Evolutionary conservation across 352 stramenopile species (phyloP), one percentile per base, ranked within the genome.

Genomic region (Lagenidium sp.): DNA sequence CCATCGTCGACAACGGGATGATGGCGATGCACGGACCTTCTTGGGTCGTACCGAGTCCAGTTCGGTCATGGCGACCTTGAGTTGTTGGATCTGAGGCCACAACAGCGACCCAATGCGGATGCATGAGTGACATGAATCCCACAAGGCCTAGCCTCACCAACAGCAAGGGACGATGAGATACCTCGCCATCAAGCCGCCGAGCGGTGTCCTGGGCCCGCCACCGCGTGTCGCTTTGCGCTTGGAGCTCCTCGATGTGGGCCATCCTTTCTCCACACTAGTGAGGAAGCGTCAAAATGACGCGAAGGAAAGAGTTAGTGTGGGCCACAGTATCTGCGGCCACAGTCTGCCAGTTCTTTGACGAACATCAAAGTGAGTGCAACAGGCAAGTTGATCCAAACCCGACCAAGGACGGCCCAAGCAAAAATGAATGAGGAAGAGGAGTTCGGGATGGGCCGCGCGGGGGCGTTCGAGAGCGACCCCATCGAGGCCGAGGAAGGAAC

Each of bases 41-140:
- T 82, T 84, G 8, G 77, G 62, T 31, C 77, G 74, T 36, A 85
- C 62, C 13, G 62, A 67, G 49, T 87, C 70, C 18, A 92, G 44
- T 44, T 92, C 77, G 10, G 53, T 60, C 55, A 92, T 63, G 28
- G 77, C 74, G 7, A 92, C 77, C 36, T 87, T 68, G 7, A 90
- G 55, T 45, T 86, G 60, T 26, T 79, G 77, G 52, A 90, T 90
- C 80, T 92, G 47, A 2, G 2, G 3, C n/a, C 7, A 24, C 45
- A 47, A 18, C 16, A 34, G 12, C 35, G 24, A 37, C 11, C 11
- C 20, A 23, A 4, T 20, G 24, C 6, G 39, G 10, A 44, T 28
- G 3, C 15, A 43, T 51, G 3, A 20, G 4, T 24, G 35, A 21
- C 8, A 31, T 15, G 21, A 26, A 41, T 3, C 21, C 6, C 36